phyloP scores from a whole-genome alignment of 2,329 filamentous ascomycete genomes.

The Xylaria sp. region DNA sequence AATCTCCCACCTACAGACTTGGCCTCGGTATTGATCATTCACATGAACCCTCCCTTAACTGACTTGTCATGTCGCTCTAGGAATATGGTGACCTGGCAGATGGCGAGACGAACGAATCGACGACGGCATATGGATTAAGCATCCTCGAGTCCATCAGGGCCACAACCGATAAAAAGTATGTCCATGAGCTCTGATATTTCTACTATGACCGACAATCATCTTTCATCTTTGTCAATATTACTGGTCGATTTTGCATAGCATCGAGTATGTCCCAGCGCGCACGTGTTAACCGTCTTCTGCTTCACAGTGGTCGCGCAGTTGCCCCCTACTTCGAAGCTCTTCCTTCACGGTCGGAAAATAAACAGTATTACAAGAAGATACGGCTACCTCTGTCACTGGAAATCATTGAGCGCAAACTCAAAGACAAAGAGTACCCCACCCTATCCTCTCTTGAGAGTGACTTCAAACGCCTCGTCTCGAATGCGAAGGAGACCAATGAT shows the following conservation, averaged over 20 bases:
- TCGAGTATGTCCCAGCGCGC: not conserved
- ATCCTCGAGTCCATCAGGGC: constrained; percentile 77
- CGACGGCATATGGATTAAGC: constrained; percentile 71
- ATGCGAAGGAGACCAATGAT: constrained; percentile 84
- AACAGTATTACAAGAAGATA: constrained; percentile 79
- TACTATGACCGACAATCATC: not conserved
- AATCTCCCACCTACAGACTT: constrained; percentile 10
- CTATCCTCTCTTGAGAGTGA: constrained; percentile 81
- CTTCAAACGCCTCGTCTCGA: constrained; percentile 85
- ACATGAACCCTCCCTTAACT: constrained; percentile 10
- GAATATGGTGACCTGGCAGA: constrained; percentile 57
- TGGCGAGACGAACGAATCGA: constrained; percentile 70
- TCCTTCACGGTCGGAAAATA: constrained; percentile 65
- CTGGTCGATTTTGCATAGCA: not conserved
- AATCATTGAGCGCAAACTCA: constrained; percentile 77
- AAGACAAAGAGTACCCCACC: constrained; percentile 69
- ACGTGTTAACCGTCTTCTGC: constrained; percentile 33
- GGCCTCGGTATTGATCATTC: not conserved
- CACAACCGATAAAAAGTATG: constrained; percentile 82
- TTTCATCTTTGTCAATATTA: not conserved
- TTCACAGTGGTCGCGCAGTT: constrained; percentile 70
- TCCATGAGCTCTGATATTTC: constrained; percentile 27
- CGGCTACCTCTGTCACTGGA: constrained; percentile 80
- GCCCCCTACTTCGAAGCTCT: constrained; percentile 77
- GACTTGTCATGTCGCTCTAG: constrained; percentile 30